Base-by-base conservation (phyloP, 208 protist species). In the Leptomonas seymouri region DNA sequence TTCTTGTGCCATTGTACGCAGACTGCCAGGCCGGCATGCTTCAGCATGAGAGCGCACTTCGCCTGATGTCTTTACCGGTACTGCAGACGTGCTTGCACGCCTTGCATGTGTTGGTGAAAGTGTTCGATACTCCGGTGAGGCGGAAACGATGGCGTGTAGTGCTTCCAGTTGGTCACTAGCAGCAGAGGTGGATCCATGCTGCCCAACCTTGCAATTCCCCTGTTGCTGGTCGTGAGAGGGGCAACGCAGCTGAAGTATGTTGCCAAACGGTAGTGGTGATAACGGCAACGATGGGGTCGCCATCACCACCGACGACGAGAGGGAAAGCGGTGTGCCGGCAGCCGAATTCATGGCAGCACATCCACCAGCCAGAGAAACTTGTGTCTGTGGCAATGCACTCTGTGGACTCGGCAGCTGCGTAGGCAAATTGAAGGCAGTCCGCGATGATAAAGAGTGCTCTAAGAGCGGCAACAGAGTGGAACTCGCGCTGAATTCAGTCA, bases 391-490 rank as follows among this genome's bases (percentile, higher is more conserved):
- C 41, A 49, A 15, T 9, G 39, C 41, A 30, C 57, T 7, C 21
- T 50, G 41, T 44, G 45, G 58, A 31, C 58, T 50, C 6, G 45
- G 36, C 25, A 44, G 58, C 44, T 53, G 45, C 27, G 58, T 53
- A 0, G 58, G 58, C 14, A 64, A 27, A n/a, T 42, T 51, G n/a
- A 49, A 66, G 3, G 60, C 46, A 28, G 60, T 44, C 44, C 36
- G 45, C 34, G 56, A 62, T 12, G 41, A 49, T 4, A 11, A 41
- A 8, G 21, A 41, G 0, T 4, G 41, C 21, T 30, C 36, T 6
- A 23, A 31, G 27, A 3, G 28, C 25, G 58, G 44, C 25, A 53
- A 18, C 8, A 18, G 60, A 0, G 27, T 41, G 30, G 34, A 44
- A 36, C n/a, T 45, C 8, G 60, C 14, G 31, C 48, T 48, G 9